These are phyloP conservation scores for Stachybotrys echinatus DNA, from an alignment of 2,329 filamentous ascomycete genomes.

Conservation along the genomic window DNA sequence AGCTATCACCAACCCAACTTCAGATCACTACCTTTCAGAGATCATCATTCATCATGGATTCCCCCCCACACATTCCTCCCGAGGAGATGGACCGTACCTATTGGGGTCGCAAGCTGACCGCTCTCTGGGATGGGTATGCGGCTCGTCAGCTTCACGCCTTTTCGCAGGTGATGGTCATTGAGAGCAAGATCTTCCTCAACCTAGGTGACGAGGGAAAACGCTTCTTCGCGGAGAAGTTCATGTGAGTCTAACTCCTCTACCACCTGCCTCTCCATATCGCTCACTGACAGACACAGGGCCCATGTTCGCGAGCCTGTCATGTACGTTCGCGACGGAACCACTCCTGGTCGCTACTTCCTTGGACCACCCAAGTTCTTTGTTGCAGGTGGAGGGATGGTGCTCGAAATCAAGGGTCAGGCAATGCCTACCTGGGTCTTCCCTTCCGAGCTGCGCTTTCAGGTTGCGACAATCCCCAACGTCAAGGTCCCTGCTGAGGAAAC, in stretches of 20 bases:
- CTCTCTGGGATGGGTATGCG: no score
- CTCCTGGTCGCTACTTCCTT: constrained; percentile 17
- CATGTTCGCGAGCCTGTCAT: constrained; percentile 16
- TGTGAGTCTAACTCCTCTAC: constrained; percentile 9
- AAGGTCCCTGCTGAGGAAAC: neutral
- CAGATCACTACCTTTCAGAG: neutral
- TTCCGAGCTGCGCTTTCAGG: constrained; percentile 5
- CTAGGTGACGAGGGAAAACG: constrained; percentile 12
- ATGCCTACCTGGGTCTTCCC: constrained; percentile 17
- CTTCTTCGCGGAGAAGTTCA: constrained; percentile 16
- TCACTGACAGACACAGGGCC: constrained; percentile 5
- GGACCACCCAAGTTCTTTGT: constrained; percentile 18
- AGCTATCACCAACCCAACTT: no score
- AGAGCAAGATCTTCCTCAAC: constrained; percentile 10
- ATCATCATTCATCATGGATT: neutral
- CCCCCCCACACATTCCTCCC: neutral
- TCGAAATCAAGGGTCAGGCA: constrained; percentile 6
- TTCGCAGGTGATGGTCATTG: constrained; percentile 10
- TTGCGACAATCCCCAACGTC: constrained; percentile 4
- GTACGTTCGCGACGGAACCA: constrained; percentile 19
- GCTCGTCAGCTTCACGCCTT: constrained; percentile 8
- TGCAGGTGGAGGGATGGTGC: constrained; percentile 12
- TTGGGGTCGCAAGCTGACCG: no score
- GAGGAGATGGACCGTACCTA: neutral
- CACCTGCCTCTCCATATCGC: no score